Conservation (phyloP, 2,329 filamentous ascomycete species). For the Achaetomium macrosporum region DNA sequence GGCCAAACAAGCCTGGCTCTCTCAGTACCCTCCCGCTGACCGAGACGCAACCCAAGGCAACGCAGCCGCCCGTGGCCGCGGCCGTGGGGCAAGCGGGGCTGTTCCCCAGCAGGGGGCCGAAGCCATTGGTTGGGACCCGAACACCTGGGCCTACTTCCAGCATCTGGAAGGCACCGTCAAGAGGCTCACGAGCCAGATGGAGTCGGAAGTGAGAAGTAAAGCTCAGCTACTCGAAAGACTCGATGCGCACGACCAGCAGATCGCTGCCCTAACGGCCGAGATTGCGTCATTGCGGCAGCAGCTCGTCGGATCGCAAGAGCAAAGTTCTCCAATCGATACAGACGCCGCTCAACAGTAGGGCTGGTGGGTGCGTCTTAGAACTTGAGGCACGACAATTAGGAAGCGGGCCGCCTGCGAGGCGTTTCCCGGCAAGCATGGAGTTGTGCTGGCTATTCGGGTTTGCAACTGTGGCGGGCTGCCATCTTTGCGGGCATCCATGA, state of each 20-base stretch:
- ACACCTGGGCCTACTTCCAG: constrained; percentile 68
- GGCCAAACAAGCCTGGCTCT: constrained; percentile 27
- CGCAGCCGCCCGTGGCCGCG: constrained; percentile 33
- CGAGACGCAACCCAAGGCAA: constrained; percentile 37
- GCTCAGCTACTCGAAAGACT: constrained; percentile 24
- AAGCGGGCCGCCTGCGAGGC: too few relatives aligned
- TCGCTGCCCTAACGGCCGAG: constrained; percentile 21
- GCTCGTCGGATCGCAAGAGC: constrained; percentile 3
- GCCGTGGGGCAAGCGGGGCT: constrained; percentile 36
- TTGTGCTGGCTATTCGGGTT: not conserved
- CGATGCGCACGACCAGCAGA: constrained; percentile 21
- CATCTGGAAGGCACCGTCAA: constrained; percentile 54
- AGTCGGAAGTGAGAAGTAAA: constrained; percentile 15
- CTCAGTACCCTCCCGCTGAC: constrained; percentile 28
- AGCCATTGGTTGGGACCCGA: constrained; percentile 57
- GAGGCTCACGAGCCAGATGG: constrained; percentile 18
- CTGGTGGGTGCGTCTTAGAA: not conserved
- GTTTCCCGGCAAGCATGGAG: too few relatives aligned
- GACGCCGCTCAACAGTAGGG: constrained; percentile 8
- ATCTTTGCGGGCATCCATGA: too few relatives aligned
- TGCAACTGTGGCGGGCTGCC: too few relatives aligned
- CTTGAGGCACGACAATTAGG: not conserved
- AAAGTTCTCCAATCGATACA: not conserved
- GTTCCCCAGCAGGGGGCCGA: constrained; percentile 31
- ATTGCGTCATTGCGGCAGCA: constrained; percentile 21